These are phyloP conservation scores for Scheffersomyces segobiensis DNA, from an alignment of 1,139 yeast species.

Conservation along the genomic window DNA sequence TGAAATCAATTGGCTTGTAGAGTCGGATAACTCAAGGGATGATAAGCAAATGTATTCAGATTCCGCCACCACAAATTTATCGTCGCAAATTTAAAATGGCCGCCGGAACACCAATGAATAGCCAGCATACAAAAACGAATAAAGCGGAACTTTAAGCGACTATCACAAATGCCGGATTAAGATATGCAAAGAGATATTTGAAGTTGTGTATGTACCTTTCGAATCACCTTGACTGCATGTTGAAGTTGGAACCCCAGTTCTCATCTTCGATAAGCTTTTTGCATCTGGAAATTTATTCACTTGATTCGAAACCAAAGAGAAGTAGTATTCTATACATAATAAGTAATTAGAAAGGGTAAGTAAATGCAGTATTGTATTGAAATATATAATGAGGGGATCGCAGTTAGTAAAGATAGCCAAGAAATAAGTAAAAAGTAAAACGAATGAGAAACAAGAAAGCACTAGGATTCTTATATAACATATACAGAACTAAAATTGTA, in stretches of 20 bases:
- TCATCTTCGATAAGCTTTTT: not conserved
- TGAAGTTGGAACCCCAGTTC: not conserved
- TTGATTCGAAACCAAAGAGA: not conserved
- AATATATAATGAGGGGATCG: not conserved
- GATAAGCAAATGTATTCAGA: not conserved
- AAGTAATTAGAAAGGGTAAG: not conserved
- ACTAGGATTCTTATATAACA: not conserved
- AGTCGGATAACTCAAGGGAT: not conserved
- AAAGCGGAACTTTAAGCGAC: not conserved
- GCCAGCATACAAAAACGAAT: not conserved
- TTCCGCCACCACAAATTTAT: not conserved
- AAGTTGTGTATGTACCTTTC: not conserved
- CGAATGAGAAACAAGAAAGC: not conserved
- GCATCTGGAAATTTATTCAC: not conserved
- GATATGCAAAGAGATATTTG: not conserved
- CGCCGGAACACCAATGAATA: not conserved
- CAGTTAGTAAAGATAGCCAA: not conserved
- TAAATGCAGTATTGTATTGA: not conserved
- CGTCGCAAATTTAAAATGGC: not conserved
- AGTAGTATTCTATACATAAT: not conserved
- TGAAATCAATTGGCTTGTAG: not conserved
- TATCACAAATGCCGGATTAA: not conserved
- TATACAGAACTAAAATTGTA: not conserved
- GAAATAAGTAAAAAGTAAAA: not conserved
- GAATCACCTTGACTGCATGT: not conserved